Percentiles rank a stretch among this genome's conserved stretches.
Evolutionary conservation across 345 rosid genomes (phyloP).

Genomic region (Populus tremula): DNA sequence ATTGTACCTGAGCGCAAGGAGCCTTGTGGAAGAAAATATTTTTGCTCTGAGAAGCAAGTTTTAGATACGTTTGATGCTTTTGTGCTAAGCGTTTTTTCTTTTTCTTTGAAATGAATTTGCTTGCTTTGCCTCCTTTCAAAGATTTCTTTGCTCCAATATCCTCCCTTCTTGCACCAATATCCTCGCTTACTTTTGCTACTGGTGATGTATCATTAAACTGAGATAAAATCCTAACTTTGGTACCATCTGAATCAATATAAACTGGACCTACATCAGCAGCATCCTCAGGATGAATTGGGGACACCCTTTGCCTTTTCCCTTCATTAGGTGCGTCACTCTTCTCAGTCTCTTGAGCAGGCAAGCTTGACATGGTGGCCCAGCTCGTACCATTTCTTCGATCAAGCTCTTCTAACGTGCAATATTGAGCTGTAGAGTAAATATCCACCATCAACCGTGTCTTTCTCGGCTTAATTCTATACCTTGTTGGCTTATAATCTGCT

Average conservation of each 20-base stretch:
- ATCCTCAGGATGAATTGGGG: constrained; percentile 44
- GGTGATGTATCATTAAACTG: constrained; percentile 42
- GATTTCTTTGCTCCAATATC: constrained; percentile 37
- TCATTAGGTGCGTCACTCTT: constrained; percentile 30
- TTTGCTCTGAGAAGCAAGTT: constrained; percentile 55
- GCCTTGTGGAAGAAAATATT: constrained; percentile 39
- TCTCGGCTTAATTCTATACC: constrained; percentile 72
- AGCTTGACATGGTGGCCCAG: constrained; percentile 50
- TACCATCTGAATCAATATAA: constrained; percentile 82
- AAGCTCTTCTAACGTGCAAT: constrained; percentile 84
- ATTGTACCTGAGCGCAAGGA: constrained; percentile 53
- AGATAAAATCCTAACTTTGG: constrained; percentile 80
- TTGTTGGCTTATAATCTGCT: constrained; percentile 50
- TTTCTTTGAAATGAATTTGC: constrained; percentile 42
- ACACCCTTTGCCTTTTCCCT: constrained; percentile 35
- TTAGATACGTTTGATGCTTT: constrained; percentile 51
- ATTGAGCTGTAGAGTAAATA: constrained; percentile 60
- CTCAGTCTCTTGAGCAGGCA: constrained; percentile 42
- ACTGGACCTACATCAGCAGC: constrained; percentile 73
- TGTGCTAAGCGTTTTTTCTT: constrained; percentile 43
- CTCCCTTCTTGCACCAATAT: constrained; percentile 31
- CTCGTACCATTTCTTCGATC: constrained; percentile 79
- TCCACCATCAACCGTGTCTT: constrained; percentile 80
- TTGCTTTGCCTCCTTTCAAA: constrained; percentile 40
- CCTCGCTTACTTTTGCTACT: constrained; percentile 31